Conservation (phyloP, 73 alveolate genomes). For the Loxodes magnus region DNA sequence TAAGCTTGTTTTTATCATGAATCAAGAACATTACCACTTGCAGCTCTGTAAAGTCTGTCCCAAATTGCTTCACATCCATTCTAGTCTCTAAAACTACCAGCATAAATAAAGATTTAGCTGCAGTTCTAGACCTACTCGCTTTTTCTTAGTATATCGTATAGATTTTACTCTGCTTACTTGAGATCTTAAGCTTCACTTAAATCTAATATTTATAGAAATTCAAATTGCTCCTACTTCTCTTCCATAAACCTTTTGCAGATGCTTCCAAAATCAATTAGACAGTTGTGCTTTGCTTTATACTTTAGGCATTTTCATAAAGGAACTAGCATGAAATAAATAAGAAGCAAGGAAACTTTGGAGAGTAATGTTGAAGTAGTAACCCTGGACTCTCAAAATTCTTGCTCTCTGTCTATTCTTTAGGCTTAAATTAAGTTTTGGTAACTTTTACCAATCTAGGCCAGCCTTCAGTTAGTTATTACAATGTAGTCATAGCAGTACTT, state of each 20-base stretch:
- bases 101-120: conserved; percentile 40
- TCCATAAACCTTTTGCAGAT: conserved; percentile 12
- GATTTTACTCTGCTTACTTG: conserved; percentile 43
- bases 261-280: conserved; percentile 35
- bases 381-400: conserved; percentile 80
- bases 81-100: conserved; percentile 17
- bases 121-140: conserved; percentile 55
- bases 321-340: conserved; percentile 24
- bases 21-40: no score
- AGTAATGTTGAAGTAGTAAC: conserved; percentile 63
- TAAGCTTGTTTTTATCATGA: no score
- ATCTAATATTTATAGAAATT: conserved; percentile 33
- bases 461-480: conserved; percentile 21
- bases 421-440: conserved; percentile 22
- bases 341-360: conserved; percentile 72
- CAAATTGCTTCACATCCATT: conserved; percentile 54
- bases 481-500: conserved; percentile 45
- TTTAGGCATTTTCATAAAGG: conserved; percentile 7
- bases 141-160: conserved; percentile 57
- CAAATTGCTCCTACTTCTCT: conserved; percentile 22
- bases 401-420: no score
- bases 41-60: conserved; percentile 76
- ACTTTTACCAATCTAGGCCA: conserved; percentile 15
- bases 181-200: conserved; percentile 40
- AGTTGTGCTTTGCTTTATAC: conserved; percentile 18